These are phyloP conservation scores for Lachnellula occidentalis DNA, from an alignment of 2,329 filamentous ascomycete species.

Conservation along the genomic window DNA sequence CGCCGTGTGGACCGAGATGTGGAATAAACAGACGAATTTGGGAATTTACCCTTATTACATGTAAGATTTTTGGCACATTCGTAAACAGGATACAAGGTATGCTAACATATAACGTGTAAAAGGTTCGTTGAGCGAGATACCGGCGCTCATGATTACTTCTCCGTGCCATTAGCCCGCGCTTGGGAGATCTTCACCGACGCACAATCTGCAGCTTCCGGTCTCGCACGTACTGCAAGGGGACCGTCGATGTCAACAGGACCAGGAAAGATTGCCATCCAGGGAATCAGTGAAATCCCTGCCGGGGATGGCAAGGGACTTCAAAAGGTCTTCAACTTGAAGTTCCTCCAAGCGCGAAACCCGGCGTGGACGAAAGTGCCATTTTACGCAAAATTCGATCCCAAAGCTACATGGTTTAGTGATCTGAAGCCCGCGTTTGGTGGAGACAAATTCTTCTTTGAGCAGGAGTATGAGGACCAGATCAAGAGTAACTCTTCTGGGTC, in stretches of 20 bases:
- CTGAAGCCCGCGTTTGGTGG: conserved; percentile 2
- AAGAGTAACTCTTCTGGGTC: neutral
- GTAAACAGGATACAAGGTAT: neutral
- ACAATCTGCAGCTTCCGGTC: neutral
- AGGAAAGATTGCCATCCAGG: conserved; percentile 5
- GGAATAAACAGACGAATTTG: conserved; percentile 2
- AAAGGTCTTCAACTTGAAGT: conserved; percentile 5
- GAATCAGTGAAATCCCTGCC: neutral
- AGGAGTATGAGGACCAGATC: neutral
- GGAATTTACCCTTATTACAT: conserved; percentile 7
- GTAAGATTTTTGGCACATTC: neutral
- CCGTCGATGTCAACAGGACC: conserved; percentile 9
- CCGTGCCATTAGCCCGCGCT: conserved; percentile 1
- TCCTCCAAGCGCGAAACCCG: conserved; percentile 8
- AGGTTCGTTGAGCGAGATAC: conserved; percentile 11
- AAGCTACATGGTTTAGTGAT: conserved; percentile 6
- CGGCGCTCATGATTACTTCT: conserved; percentile 5
- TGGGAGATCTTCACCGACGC: conserved; percentile 2
- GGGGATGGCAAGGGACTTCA: neutral
- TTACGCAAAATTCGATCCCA: conserved; percentile 2
- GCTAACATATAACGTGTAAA: neutral
- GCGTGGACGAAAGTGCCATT: conserved; percentile 1
- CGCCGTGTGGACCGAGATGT: conserved; percentile 4
- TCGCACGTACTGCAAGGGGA: neutral
- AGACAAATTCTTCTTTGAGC: conserved; percentile 4